Conservation (phyloP, 352 stramenopile genomes). For the Phytophthora colocasiae region DNA sequence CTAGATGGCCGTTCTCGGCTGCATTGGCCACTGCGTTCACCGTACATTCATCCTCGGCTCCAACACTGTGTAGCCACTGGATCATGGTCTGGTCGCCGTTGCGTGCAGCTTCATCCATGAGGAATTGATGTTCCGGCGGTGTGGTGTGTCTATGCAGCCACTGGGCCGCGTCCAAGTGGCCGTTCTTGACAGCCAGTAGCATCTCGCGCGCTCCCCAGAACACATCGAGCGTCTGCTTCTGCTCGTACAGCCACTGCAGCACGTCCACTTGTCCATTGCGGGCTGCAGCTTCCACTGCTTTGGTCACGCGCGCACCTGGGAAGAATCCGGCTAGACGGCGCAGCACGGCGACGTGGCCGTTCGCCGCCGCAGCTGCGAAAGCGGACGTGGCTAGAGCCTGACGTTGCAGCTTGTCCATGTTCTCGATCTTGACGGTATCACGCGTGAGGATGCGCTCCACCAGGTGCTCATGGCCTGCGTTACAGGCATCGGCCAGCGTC, state of each 20-base stretch:
- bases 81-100: conserved; percentile 50
- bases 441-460: conserved; percentile 27
- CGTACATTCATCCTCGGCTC: conserved; percentile 34
- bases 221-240: conserved; percentile 25
- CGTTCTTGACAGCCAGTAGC: conserved; percentile 35
- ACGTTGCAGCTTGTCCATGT: conserved; percentile 15
- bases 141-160: conserved; percentile 46
- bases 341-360: conserved; percentile 36
- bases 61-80: conserved; percentile 43
- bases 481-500: conserved; percentile 26
- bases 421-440: not conserved
- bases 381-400: conserved; percentile 31
- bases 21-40: conserved; percentile 48
- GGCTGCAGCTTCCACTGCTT: conserved; percentile 43
- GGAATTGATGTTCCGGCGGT: conserved; percentile 35
- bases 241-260: conserved; percentile 42
- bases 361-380: conserved; percentile 17
- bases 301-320: conserved; percentile 31
- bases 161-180: conserved; percentile 42
- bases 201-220: conserved; percentile 42
- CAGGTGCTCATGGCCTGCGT: conserved; percentile 18
- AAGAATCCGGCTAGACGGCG: conserved; percentile 29
- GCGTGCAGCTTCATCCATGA: conserved; percentile 43
- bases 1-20: conserved; percentile 45
- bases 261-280: conserved; percentile 32